Base-by-base conservation (phyloP, 1,284 basidiomycete genomes). In the Schizophyllum amplum region DNA sequence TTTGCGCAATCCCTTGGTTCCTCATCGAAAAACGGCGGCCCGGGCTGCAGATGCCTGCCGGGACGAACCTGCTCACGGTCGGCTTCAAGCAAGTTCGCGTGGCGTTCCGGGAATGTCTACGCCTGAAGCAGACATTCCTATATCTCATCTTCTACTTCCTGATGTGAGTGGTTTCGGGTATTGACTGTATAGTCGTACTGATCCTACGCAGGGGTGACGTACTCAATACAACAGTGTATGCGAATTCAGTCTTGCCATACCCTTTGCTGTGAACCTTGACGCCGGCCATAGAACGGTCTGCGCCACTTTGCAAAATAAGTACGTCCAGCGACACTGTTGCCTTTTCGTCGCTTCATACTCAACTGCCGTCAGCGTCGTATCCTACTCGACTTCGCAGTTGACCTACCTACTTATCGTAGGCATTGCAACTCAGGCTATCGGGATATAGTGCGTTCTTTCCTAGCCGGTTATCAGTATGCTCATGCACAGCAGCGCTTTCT, bases 1-100 rank as follows among this genome's bases (percentile, higher is more conserved):
- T 86, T 3, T 89, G 84, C 63, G 86, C 88, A 4, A 65, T 89
- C 1, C 90, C 89, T 0, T 92, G 90, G 89, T 88, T 92, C 65
- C 66, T 87, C 47, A 69, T 82, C 9, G 88, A 90, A 70, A 81
- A 86, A 65, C 77, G 82, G 42, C 73, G 87, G 27, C 82, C 88
- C 47, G 86, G 87, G 27, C 71, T 88, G 55, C 66, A 77, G 15
- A 74, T 90, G 22, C 90, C 90, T 1, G 75, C 78, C 0, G 78
- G 81, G 11, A 81, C 81, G 1, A 83, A 76, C 4, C 74, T 89
- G 54, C 64, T 87, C 48, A 89, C 85, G 1, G 80, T 92, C 47
- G 90, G 89, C 5, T 81, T 83, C 66, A 79, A 78, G 63, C 88
- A 91, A 68, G 79, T 83, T 3, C 84, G 83, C 63, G 75, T 84